Conservation (phyloP, 805 yeast genomes). For the Ogataea allantospora region DNA sequence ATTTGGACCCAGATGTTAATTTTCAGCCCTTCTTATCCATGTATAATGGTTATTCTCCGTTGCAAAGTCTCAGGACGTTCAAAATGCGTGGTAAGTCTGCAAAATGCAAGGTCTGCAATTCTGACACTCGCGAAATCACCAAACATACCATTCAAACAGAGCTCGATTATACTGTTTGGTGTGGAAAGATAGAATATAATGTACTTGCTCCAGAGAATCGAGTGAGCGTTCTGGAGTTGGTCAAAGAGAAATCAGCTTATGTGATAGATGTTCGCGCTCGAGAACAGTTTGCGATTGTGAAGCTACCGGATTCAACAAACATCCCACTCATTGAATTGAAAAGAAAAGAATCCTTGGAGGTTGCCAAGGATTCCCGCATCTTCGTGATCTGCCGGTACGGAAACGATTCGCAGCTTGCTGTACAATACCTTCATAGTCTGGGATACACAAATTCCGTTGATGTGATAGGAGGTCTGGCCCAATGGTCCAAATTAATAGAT, state of each 20-base stretch:
- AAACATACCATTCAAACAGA: conserved; percentile 44
- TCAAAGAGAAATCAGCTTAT: neutral
- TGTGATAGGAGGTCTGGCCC: conserved; percentile 72
- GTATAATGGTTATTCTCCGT: conserved; percentile 61
- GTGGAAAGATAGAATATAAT: conserved; percentile 57
- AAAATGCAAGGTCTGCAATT: conserved; percentile 61
- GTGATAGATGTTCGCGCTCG: conserved; percentile 72
- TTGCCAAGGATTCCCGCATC: conserved; percentile 28
- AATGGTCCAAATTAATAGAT: conserved; percentile 66
- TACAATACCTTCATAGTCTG: conserved; percentile 50
- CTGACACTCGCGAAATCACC: conserved; percentile 50
- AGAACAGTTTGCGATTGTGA: conserved; percentile 70
- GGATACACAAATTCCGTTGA: conserved; percentile 56
- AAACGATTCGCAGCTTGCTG: conserved; percentile 84
- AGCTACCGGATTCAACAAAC: conserved; percentile 57
- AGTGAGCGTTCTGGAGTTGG: conserved; percentile 41
- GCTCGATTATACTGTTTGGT: conserved; percentile 68
- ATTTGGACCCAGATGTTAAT: conserved; percentile 44
- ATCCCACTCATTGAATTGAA: conserved; percentile 57
- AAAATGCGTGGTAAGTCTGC: conserved; percentile 70
- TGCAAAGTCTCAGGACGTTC: conserved; percentile 66
- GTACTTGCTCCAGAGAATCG: conserved; percentile 47
- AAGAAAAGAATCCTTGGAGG: conserved; percentile 25
- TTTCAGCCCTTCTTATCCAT: conserved; percentile 69
- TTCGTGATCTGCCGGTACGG: conserved; percentile 83